phyloP scores from a whole-genome alignment of 441 rosid species.

The Geranium incanum region DNA sequence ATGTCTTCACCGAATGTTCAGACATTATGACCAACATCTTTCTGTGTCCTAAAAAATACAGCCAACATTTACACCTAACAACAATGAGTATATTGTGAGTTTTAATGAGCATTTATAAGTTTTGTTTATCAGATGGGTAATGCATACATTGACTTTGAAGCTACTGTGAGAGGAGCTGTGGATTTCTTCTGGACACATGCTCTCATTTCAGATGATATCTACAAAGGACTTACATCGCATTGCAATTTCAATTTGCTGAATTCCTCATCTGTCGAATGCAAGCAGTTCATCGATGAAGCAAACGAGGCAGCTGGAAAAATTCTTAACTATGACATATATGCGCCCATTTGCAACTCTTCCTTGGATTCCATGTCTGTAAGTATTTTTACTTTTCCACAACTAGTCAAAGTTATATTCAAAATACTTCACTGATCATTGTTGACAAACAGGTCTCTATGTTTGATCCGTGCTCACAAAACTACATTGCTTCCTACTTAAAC shows the following conservation, averaged over 20 bases:
- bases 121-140: constrained; percentile 25
- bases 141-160: constrained; percentile 24
- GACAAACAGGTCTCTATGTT: constrained; percentile 18
- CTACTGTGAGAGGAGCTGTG: constrained; percentile 16
- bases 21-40: no score
- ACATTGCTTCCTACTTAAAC: constrained; percentile 25
- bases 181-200: constrained; percentile 31
- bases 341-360: constrained; percentile 27
- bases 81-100: neutral
- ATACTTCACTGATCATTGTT: neutral
- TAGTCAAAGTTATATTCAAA: neutral
- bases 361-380: constrained; percentile 14
- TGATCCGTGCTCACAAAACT: constrained; percentile 26
- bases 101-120: neutral
- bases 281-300: constrained; percentile 9
- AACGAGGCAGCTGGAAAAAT: constrained; percentile 21
- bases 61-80: no score
- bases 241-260: constrained; percentile 20
- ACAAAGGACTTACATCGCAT: constrained; percentile 19
- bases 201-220: constrained; percentile 28
- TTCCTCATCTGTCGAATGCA: constrained; percentile 18
- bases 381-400: neutral
- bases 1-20: no score
- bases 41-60: no score
- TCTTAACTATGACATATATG: constrained; percentile 26